A percentile compares a stretch with the other conserved stretches of the same genome.
phyloP scores from a whole-genome alignment of 2,329 filamentous ascomycete genomes.

The Xylariaceae sp. region DNA sequence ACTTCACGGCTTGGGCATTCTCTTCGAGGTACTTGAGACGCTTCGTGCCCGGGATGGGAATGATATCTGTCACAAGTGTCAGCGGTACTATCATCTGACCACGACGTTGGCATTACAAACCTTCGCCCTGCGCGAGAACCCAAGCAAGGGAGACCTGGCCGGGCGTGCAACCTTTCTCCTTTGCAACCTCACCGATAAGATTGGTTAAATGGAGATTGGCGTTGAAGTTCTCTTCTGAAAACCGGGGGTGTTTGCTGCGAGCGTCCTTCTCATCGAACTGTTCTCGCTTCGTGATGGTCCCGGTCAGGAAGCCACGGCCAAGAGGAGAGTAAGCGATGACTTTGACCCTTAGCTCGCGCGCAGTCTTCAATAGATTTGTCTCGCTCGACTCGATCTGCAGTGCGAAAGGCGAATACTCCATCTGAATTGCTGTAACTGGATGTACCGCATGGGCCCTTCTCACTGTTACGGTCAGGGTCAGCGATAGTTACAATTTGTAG shows the following conservation, averaged over 20 bases:
- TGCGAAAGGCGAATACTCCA: conserved; percentile 50
- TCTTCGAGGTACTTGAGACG: conserved; percentile 30
- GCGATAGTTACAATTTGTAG: no score
- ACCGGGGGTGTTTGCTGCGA: conserved; percentile 38
- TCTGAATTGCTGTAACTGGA: conserved; percentile 46
- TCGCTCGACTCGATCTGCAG: conserved; percentile 54
- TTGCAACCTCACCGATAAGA: conserved; percentile 24
- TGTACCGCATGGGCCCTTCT: conserved; percentile 44
- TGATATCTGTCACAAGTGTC: conserved; percentile 47
- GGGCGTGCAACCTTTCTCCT: conserved; percentile 38
- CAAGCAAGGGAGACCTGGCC: conserved; percentile 53
- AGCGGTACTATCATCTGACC: conserved; percentile 30
- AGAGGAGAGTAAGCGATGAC: conserved; percentile 54
- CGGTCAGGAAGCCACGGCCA: conserved; percentile 51
- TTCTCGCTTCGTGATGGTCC: conserved; percentile 38
- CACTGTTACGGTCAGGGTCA: conserved; percentile 26
- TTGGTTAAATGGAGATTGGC: conserved; percentile 40
- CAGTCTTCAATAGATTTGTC: conserved; percentile 45
- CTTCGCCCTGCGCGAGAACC: conserved; percentile 45
- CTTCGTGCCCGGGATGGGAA: conserved; percentile 35
- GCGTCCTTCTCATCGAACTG: conserved; percentile 42
- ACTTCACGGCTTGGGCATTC: conserved; percentile 30
- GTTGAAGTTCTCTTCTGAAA: conserved; percentile 45
- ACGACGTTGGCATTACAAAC: conserved; percentile 8
- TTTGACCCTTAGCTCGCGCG: conserved; percentile 49